Base-by-base conservation (phyloP, 441 rosid genomes). In the Breynia disticha region DNA sequence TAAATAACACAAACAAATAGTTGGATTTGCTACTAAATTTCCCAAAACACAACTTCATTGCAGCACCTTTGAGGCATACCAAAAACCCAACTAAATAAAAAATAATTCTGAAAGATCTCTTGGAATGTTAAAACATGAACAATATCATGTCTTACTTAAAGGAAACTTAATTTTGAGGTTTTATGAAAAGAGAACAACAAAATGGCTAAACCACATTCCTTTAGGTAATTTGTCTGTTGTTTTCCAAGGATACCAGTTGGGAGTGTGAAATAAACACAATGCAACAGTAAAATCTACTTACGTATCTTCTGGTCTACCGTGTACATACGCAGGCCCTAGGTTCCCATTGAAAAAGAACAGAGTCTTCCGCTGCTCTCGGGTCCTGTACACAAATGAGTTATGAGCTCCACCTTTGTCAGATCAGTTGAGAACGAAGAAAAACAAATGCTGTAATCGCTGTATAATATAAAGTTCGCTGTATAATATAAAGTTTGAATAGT, bases 341-440 rank as follows among this genome's bases (percentile, higher is more conserved):
- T 91, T 91, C 53, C 98, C 98, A 65, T 91, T 91, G 75, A 91
- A 91, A 76, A 71, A 88, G 68, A 91, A 91, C 50, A 91, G 67
- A 48, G 72, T 86, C 69, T 79, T 86, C 57, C 98, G 82, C 74
- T 67, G 63, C 67, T 83, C 94, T 43, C 72, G 67, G 45, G 95
- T 78, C 80, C 98, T 90, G 68, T 56, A 76, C 56, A 52, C 16
- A 38, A 67, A 63, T 39, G 43, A 64, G 41, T 54, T 32, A 35
- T 20, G 35, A 20, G 48, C 20, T 52, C 11, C 28, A 28, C 16
- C 39, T 49, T 55, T 49, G 47, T 50, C 50, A 9, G 20, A 55
- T 57, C 54, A 37, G 17, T 46, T 15, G 21, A 24, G 4, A 19
- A 22, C 9, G n/a, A n/a, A n/a, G n/a, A n/a, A n/a, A n/a, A n/a